phyloP scores from a whole-genome alignment of 169 alveolate species.

The Plasmodium sp. region DNA sequence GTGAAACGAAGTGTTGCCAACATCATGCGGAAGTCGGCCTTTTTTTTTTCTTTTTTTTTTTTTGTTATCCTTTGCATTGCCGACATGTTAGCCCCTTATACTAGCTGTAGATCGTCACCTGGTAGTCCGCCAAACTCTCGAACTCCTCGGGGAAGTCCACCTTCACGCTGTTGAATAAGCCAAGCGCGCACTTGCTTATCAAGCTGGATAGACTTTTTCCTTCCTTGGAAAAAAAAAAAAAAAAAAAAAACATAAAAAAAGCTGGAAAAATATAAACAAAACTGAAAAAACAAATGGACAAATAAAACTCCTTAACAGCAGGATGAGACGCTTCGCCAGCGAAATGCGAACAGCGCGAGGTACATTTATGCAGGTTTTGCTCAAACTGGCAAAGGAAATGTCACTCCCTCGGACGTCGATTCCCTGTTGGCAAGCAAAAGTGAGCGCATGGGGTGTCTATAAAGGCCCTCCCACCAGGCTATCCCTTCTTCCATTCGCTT shows the following conservation, averaged over 20 bases:
- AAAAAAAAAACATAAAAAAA: background rate
- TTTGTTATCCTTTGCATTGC: background rate
- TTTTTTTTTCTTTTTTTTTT: too few relatives aligned
- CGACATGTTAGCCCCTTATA: background rate
- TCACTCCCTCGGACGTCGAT: conserved; percentile 69
- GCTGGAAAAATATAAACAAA: background rate
- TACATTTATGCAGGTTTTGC: conserved; percentile 67
- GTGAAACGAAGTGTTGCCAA: background rate
- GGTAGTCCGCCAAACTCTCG: conserved; percentile 70
- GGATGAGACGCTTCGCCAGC: background rate
- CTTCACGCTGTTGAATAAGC: conserved; percentile 41
- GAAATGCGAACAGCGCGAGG: background rate
- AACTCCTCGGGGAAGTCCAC: conserved; percentile 50
- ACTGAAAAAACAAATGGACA: background rate
- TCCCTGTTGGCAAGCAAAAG: conserved; percentile 32
- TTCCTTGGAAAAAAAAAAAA: conserved; percentile 36
- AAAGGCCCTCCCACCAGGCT: background rate
- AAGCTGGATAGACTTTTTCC: conserved; percentile 62
- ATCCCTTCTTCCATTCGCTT: background rate
- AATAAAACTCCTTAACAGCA: background rate
- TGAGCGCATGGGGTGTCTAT: background rate
- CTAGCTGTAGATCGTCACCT: conserved; percentile 11
- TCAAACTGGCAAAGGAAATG: conserved; percentile 65
- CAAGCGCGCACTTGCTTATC: conserved; percentile 30
- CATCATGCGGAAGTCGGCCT: background rate